Conservation (phyloP, 176 grass and related monocot genomes). For the Ananas comosus region DNA sequence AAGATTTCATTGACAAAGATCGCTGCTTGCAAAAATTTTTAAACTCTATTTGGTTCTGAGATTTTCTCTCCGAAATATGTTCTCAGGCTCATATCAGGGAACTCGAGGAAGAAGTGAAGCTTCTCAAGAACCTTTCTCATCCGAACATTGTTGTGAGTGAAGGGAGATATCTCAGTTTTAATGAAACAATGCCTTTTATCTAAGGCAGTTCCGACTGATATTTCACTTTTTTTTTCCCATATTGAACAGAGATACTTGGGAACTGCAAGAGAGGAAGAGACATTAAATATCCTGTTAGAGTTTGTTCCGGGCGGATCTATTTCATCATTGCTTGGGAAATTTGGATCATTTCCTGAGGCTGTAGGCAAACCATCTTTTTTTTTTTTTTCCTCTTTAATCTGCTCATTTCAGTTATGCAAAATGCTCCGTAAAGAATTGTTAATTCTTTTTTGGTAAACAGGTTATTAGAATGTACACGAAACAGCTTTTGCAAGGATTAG, state of each 20-base stretch:
- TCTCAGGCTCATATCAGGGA: slow-evolving; percentile 81
- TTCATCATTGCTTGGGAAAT: slow-evolving; percentile 80
- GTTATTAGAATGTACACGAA: slow-evolving; percentile 97
- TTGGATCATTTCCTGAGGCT: slow-evolving; percentile 87
- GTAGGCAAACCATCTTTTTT: slow-evolving; percentile 35
- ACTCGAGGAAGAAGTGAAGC: slow-evolving; percentile 97
- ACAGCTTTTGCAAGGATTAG: slow-evolving; percentile 86
- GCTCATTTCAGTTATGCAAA: neutral
- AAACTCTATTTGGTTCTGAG: neutral
- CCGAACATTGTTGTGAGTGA: slow-evolving; percentile 91
- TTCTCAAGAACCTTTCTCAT: slow-evolving; percentile 89
- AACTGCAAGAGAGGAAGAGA: slow-evolving; percentile 78
- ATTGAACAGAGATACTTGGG: slow-evolving; percentile 82
- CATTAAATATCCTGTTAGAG: slow-evolving; percentile 87
- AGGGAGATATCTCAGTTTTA: neutral
- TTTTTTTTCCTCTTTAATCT: slow-evolving; percentile 17
- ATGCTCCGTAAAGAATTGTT: neutral
- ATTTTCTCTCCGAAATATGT: slow-evolving; percentile 7
- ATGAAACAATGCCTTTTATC: neutral
- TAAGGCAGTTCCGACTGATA: neutral
- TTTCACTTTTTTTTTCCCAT: neutral
- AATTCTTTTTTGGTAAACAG: slow-evolving; percentile 32
- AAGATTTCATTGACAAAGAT: neutral
- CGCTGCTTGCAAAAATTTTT: neutral
- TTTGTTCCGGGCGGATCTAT: slow-evolving; percentile 99